Base-by-base conservation (phyloP, 805 yeast species). In the Ogataea naganishii region DNA sequence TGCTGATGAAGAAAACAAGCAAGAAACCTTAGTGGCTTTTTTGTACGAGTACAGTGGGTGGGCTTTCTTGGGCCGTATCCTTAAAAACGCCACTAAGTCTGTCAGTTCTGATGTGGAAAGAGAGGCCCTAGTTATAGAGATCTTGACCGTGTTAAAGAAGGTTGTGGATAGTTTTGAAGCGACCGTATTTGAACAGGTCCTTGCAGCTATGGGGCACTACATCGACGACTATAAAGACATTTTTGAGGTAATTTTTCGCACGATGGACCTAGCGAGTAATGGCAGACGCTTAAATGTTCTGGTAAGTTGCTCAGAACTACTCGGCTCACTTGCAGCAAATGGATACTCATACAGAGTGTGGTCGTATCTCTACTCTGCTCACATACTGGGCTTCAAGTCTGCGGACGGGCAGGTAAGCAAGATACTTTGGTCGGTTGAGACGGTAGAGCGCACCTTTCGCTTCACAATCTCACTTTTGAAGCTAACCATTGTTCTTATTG, bases 1-100 rank as follows among this genome's bases (percentile, higher is more conserved):
- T 18, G 76, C 84, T 1, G 46, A 49, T 6, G 43, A 45, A 11
- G 50, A 46, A 9, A 11, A 25, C 16, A 25, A 26, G 20, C 13
- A 19, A n/a, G 29, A 27, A 12, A 28, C 27, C 6, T 43, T 69
- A 12, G 80, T 81, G 3, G 67, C 84, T 14, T 86, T 92, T 57
- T 57, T 78, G 17, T 72, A 80, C 47, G 65, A 67, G 4, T 85
- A 77, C 49, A 82, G 77, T 46, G 96, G 96, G 1, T 86, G 96
- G 95, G 70, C 94, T 0, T 55, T 81, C 17, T 43, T 89, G 12
- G 96, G 96, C 2, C 67, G 94, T 43, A 58, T 82, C 0, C 52
- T 88, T 19, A 86, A 81, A 40, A 80, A 80, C 39, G 53, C 79
- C 7, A 61, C 71, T 1, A 59, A 56, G 32, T 44, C 59, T 33